Percentiles rank a stretch among this genome's conserved stretches.
Conservation (phyloP, 2,329 filamentous ascomycete species). For the Colletotrichum scovillei region DNA sequence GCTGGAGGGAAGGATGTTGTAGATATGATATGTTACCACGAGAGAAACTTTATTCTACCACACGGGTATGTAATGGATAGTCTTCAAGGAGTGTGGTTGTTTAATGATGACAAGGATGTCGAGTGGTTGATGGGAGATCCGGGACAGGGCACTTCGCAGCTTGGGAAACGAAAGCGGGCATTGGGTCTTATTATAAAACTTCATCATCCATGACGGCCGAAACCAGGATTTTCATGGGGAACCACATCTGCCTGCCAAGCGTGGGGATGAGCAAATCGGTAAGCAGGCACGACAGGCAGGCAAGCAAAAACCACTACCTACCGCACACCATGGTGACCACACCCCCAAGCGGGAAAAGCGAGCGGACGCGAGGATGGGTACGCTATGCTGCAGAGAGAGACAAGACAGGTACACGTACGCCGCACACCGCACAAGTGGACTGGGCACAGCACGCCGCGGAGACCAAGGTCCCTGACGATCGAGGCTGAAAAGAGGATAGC, state of each 20-base stretch:
- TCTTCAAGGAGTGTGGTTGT: slow-evolving; percentile 27
- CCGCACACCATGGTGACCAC: too few relatives aligned
- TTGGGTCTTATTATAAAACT: slow-evolving; percentile 35
- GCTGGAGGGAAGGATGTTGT: neutral
- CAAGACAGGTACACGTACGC: slow-evolving; percentile 25
- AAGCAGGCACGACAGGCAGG: neutral
- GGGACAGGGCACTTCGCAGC: slow-evolving; percentile 13
- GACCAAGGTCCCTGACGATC: slow-evolving; percentile 36
- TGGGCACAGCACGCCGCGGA: slow-evolving; percentile 21
- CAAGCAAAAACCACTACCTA: neutral
- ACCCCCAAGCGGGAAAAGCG: neutral
- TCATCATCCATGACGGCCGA: slow-evolving; percentile 17
- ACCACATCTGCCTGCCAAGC: slow-evolving; percentile 30
- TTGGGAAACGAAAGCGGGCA: slow-evolving; percentile 28
- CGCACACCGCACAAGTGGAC: slow-evolving; percentile 13
- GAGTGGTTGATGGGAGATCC: slow-evolving; percentile 13
- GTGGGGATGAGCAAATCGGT: slow-evolving; percentile 31
- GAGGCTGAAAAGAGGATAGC: slow-evolving; percentile 29
- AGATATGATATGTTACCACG: slow-evolving; percentile 20
- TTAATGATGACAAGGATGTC: slow-evolving; percentile 16
- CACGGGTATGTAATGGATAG: slow-evolving; percentile 20
- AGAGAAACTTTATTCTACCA: slow-evolving; percentile 1
- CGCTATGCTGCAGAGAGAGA: slow-evolving; percentile 20
- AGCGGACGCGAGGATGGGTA: neutral
- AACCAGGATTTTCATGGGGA: slow-evolving; percentile 26